These are phyloP conservation scores for Croton laevigatus DNA, from an alignment of 441 rosid genomes.

Conservation along the genomic window DNA sequence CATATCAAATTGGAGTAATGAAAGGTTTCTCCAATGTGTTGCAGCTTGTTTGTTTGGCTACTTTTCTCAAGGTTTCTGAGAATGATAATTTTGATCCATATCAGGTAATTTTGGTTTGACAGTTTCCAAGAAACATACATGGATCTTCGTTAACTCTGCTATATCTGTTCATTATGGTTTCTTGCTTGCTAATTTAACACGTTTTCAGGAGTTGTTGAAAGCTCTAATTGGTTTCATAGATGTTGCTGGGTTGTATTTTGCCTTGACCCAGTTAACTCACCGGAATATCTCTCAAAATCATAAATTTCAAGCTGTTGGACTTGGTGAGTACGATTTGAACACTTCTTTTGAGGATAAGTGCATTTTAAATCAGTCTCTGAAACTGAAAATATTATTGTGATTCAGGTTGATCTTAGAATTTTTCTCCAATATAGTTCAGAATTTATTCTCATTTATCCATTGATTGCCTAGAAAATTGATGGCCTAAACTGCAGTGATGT, in stretches of 20 bases:
- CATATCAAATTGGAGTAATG: background rate
- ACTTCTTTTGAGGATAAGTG: slow-evolving; percentile 3
- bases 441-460: background rate
- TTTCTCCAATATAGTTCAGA: background rate
- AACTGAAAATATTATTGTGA: background rate
- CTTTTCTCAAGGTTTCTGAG: slow-evolving; percentile 87
- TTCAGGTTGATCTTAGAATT: background rate
- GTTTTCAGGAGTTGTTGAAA: slow-evolving; percentile 72
- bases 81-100: slow-evolving; percentile 79
- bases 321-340: slow-evolving; percentile 50
- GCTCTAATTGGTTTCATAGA: slow-evolving; percentile 89
- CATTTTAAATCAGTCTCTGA: slow-evolving; percentile 4
- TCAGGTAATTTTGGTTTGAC: slow-evolving; percentile 45
- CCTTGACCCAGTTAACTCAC: slow-evolving; percentile 85
- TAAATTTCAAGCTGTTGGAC: slow-evolving; percentile 96
- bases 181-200: background rate
- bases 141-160: background rate
- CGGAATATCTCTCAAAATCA: slow-evolving; percentile 94
- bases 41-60: slow-evolving; percentile 94
- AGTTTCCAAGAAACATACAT: background rate
- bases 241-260: slow-evolving; percentile 89
- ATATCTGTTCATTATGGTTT: background rate
- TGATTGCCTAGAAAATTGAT: background rate
- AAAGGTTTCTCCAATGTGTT: slow-evolving; percentile 11
- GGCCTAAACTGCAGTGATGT: background rate